Base-by-base conservation (phyloP, 495 filamentous ascomycete species). In the Mycothermus thermophilus region DNA sequence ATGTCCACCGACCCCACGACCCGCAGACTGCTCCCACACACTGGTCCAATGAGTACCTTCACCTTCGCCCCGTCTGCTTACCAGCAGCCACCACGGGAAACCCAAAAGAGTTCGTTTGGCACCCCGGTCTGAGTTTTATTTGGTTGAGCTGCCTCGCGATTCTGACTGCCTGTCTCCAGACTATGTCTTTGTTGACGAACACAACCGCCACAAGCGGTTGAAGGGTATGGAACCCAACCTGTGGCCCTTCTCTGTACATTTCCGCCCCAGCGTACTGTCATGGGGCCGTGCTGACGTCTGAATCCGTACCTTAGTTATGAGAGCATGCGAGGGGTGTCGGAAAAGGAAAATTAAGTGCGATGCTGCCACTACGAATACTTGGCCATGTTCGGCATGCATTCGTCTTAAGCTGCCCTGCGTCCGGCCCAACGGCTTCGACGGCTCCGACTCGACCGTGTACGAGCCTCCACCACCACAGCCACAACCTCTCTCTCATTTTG, bases 121-220 rank as follows among this genome's bases (percentile, higher is more conserved):
- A 30, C 33, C 38, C 37, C 17, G 25, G 29, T 30, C 30, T 34
- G 38, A 45, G 28, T 23, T 32, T 32, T 27, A 8, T 25, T 11
- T 17, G n/a, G 13, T 6, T 27, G 20, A 10, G 2, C 12, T 27
- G 5, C 2, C 11, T 27, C 17, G 2, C 2, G 11, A 22, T 33
- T 38, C 44, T 45, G 32, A 48, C 48, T 20, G 5, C 17, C 12
- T 29, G 17, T 46, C 5, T 41, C 17, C 43, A 95, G 87, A 94
- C 51, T 97, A 94, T 80, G 90, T 99, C 30, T 99, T 99, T 49
- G 90, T 99, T 33, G 92, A 99, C 57, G 90, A 99, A 59, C 88
- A 99, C 55, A 99, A 96, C 59, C 77, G 90, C 28, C 90, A 99
- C 61, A 95, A 95, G 63, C 71, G 90, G 43, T 63, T 96, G 35